Base-by-base conservation (phyloP, 225 moss, liverwort and hornwort species). In the Takakia lepidozioides region DNA sequence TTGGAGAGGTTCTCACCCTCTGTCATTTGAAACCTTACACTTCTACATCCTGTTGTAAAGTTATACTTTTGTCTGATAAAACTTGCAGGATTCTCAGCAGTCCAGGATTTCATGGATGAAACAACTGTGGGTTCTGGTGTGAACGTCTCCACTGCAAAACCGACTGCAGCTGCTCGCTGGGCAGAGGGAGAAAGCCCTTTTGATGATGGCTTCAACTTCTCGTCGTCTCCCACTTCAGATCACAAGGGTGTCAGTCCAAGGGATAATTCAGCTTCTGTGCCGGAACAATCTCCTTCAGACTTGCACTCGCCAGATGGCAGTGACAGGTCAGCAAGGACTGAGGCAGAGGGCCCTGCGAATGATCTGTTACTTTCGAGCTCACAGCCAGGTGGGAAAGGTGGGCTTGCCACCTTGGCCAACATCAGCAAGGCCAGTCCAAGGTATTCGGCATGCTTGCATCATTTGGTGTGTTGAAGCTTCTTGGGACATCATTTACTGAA, bases 61-160 rank as follows among this genome's bases (percentile, higher is more conserved):
- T 45, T 16, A 20, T n/a, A n/a, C n/a, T n/a, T n/a, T n/a, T n/a
- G n/a, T n/a, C n/a, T n/a, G n/a, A n/a, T n/a, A n/a, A n/a, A n/a
- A 14, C 36, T 42, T 21, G 50, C 82, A 92, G 92, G 88, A 39
- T 93, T 88, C 59, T 65, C 78, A 52, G 57, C 75, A 49, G 52
- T 86, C 32, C 78, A 81, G 63, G 81, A 83, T 51, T 65, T 75
- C 59, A 67, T 72, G 60, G 85, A 81, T 61, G 74, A 85, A 56
- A 60, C 58, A 30, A 23, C 37, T 13, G 61, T n/a, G n/a, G n/a
- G n/a, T n/a, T n/a, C n/a, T n/a, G n/a, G n/a, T n/a, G n/a, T n/a
- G n/a, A n/a, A 67, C 3, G 60, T 55, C 45, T 56, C 78, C 6
- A 60, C 66, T 11, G 51, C 59, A 28, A 69, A 50, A 49, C 48